Evolutionary conservation across 202 grass and related monocot genomes (phyloP).

Genomic region (Carex sylvatica): DNA sequence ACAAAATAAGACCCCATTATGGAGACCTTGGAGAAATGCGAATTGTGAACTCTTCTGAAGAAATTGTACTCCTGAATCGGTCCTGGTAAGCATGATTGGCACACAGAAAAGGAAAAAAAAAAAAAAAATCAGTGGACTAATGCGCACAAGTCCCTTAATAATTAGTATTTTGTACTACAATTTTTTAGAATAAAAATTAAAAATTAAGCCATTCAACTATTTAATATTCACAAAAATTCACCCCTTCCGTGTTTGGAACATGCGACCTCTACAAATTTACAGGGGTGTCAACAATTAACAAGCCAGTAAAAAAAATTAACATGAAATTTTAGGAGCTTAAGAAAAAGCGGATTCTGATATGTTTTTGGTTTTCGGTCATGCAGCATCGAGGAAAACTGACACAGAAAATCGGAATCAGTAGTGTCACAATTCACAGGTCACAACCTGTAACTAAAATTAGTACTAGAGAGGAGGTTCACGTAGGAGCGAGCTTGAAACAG

Average conservation of each 20-base stretch:
- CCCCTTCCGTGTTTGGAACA: too few species aligned
- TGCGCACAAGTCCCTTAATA: neutral
- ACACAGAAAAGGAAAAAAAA: too few species aligned
- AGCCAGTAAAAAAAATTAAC: neutral
- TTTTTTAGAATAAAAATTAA: too few species aligned
- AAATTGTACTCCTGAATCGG: neutral
- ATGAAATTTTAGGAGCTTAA: neutral
- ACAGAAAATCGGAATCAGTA: neutral
- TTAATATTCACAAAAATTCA: too few species aligned
- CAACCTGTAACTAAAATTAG: neutral
- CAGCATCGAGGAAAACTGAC: neutral
- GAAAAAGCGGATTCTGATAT: neutral
- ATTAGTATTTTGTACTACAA: neutral
- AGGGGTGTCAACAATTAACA: neutral
- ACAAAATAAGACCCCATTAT: neutral
- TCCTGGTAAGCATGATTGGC: neutral
- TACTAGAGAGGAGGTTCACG: neutral
- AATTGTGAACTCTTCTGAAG: neutral
- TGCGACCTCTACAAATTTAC: neutral
- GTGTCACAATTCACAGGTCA: neutral
- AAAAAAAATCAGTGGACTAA: neutral
- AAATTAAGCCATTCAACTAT: too few species aligned
- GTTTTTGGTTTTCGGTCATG: neutral
- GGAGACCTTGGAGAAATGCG: neutral
- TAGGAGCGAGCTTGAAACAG: neutral